phyloP scores from a whole-genome alignment of 2,329 filamentous ascomycete species.

The Cytospora paraplurivora region DNA sequence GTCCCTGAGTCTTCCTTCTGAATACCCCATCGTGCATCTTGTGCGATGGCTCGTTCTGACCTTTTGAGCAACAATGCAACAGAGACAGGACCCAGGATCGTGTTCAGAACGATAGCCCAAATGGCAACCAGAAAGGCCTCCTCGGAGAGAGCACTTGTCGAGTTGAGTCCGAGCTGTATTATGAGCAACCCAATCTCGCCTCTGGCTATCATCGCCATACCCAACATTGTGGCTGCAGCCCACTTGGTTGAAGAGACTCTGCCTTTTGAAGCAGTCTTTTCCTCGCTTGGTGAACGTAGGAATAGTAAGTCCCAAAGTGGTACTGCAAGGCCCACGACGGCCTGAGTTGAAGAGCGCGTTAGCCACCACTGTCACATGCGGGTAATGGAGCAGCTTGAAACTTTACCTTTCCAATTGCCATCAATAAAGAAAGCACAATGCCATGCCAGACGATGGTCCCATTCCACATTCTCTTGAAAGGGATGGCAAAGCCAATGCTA shows the following conservation, averaged over 20 bases:
- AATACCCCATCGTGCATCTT: slow-evolving; percentile 28
- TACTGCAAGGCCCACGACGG: slow-evolving; percentile 30
- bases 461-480: slow-evolving; percentile 57
- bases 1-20: slow-evolving; percentile 15
- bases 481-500: slow-evolving; percentile 61
- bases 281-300: slow-evolving; percentile 37
- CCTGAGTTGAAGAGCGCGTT: slow-evolving; percentile 10
- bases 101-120: slow-evolving; percentile 60
- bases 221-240: slow-evolving; percentile 53
- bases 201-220: slow-evolving; percentile 60
- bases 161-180: slow-evolving; percentile 34
- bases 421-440: slow-evolving; percentile 57
- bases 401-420: slow-evolving; percentile 48
- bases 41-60: slow-evolving; percentile 21
- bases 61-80: slow-evolving; percentile 49
- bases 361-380: background rate
- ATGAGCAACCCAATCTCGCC: slow-evolving; percentile 65
- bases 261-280: background rate
- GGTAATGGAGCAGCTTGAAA: too few species aligned
- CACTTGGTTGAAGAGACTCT: background rate
- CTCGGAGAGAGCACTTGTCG: slow-evolving; percentile 52
- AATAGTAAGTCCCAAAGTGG: slow-evolving; percentile 42
- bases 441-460: slow-evolving; percentile 57
- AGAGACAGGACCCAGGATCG: slow-evolving; percentile 54
- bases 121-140: slow-evolving; percentile 56